Base-by-base conservation (phyloP, 176 grass and related monocot species). In the Oryza rufipogon region DNA sequence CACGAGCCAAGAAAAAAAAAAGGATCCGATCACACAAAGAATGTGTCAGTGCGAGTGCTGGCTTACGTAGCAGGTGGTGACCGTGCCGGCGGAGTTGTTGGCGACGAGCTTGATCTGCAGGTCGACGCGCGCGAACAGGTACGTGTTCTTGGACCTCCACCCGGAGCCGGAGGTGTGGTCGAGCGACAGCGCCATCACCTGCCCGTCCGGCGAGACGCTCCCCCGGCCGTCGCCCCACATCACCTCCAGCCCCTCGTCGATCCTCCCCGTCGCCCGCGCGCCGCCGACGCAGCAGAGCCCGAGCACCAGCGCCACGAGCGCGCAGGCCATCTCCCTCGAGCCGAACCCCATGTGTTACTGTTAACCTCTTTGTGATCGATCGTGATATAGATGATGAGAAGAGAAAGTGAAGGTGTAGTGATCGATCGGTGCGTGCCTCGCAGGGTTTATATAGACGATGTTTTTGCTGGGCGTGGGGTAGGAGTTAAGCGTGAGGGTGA, bases 41-140 rank as follows among this genome's bases (percentile, higher is more conserved):
- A 16, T 11, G 19, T 58, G 39, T 8, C 39, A 36, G 3, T 39
- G 39, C 1, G 4, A 36, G 3, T 23, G 25, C 0, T 5, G 19
- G 51, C 91, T 73, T 89, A 97, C 94, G 67, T 94, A 97, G 84
- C 44, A 92, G 11, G 94, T 92, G 78, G 94, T 86, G 85, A 94
- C 94, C 9, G 94, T 97, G 89, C 94, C 94, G 49, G 94, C 91
- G 67, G 94, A 97, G 85, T 97, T 89, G 79, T 84, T 87, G 56
- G 94, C 79, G 5, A 90, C 85, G 67, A 97, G 83, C 76, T 97
- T 97, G 67, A 97, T 89, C 69, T 94, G 91, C 82, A 94, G 16
- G 74, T 87, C 86, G 73, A 78, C 79, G 86, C 92, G 88, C 23
- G 84, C 94, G 66, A 88, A 94, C 25, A 94, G 79, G 82, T 86